phyloP scores from a whole-genome alignment of 768 basidiomycete species.

The Leccinum subtestaceum region DNA sequence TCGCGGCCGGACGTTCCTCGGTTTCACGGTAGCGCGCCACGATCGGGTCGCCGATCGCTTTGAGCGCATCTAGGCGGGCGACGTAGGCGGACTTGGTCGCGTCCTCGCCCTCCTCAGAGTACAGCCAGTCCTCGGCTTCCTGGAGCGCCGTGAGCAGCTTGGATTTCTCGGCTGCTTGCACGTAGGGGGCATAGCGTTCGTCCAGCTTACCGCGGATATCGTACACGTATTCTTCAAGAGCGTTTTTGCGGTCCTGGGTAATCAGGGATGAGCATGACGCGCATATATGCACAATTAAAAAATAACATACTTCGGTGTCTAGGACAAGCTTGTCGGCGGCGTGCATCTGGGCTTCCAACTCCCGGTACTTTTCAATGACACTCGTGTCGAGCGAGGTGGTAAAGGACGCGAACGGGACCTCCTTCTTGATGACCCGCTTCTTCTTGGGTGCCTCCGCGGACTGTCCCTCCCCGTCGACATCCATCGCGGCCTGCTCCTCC shows the following conservation, averaged over 20 bases:
- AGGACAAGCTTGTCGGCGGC: slow-evolving; percentile 91
- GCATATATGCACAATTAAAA: slow-evolving; percentile 2
- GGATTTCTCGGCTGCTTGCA: slow-evolving; percentile 72
- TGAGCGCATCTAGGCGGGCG: slow-evolving; percentile 74
- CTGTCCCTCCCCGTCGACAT: slow-evolving; percentile 54
- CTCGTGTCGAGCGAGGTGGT: slow-evolving; percentile 63
- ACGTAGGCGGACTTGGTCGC: slow-evolving; percentile 96
- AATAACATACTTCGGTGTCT: slow-evolving; percentile 83
- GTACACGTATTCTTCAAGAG: slow-evolving; percentile 98
- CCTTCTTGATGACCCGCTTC: slow-evolving; percentile 84
- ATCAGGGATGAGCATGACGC: neutral
- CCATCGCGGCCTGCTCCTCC: slow-evolving; percentile 69
- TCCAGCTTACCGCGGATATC: slow-evolving; percentile 93
- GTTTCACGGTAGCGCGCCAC: slow-evolving; percentile 76
- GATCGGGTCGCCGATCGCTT: slow-evolving; percentile 81
- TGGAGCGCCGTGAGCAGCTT: slow-evolving; percentile 66
- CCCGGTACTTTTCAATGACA: slow-evolving; percentile 61
- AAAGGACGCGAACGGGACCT: slow-evolving; percentile 68
- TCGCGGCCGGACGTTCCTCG: slow-evolving; percentile 75
- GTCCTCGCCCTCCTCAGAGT: slow-evolving; percentile 94
- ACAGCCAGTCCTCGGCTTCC: slow-evolving; percentile 94
- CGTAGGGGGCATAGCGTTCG: slow-evolving; percentile 76
- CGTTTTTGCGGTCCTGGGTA: slow-evolving; percentile 90
- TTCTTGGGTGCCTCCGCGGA: slow-evolving; percentile 56
- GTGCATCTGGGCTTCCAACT: slow-evolving; percentile 88